Conservation (phyloP, 768 basidiomycete genomes). For the Rhodotorula paludigena region DNA sequence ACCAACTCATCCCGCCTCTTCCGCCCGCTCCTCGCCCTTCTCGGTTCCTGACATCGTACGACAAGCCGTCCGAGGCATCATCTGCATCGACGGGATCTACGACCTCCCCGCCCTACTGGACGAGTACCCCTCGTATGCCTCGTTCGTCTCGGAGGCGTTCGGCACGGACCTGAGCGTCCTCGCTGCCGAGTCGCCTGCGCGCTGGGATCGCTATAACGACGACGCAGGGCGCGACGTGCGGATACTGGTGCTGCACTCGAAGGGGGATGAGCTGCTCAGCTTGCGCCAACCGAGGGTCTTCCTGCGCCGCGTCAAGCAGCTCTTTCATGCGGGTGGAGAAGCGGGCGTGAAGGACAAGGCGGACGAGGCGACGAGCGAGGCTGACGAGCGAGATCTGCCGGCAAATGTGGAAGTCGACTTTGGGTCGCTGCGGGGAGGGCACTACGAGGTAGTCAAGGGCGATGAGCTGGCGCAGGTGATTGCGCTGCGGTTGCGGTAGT, state of each 20-base stretch:
- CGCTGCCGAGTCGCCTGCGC: conserved; percentile 24
- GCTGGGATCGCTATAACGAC: conserved; percentile 12
- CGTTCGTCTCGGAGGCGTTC: conserved; percentile 40
- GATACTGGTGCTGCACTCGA: conserved; percentile 39
- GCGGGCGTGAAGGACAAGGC: neutral
- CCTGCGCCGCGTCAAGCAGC: conserved; percentile 19
- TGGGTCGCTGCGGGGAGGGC: conserved; percentile 31
- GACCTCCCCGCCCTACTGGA: conserved; percentile 37
- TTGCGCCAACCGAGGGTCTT: conserved; percentile 35
- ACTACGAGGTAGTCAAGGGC: conserved; percentile 37
- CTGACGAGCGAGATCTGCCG: neutral
- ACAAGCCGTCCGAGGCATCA: conserved; percentile 11
- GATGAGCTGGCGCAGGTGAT: conserved; percentile 30
- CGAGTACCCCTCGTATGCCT: conserved; percentile 41
- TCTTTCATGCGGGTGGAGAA: neutral
- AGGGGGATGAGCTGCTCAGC: conserved; percentile 40
- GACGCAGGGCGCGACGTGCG: neutral
- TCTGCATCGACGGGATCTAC: conserved; percentile 42
- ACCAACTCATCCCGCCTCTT: neutral
- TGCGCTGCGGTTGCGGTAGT: conserved; percentile 5
- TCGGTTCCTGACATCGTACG: conserved; percentile 1
- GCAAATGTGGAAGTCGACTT: conserved; percentile 31
- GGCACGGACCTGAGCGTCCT: conserved; percentile 5
- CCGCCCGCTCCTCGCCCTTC: conserved; percentile 7
- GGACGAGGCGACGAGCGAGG: neutral